Evolutionary conservation across 176 grass and related monocot species (phyloP), one percentile per base, ranked within the genome.

Genomic region (Lolium multiflorum): DNA sequence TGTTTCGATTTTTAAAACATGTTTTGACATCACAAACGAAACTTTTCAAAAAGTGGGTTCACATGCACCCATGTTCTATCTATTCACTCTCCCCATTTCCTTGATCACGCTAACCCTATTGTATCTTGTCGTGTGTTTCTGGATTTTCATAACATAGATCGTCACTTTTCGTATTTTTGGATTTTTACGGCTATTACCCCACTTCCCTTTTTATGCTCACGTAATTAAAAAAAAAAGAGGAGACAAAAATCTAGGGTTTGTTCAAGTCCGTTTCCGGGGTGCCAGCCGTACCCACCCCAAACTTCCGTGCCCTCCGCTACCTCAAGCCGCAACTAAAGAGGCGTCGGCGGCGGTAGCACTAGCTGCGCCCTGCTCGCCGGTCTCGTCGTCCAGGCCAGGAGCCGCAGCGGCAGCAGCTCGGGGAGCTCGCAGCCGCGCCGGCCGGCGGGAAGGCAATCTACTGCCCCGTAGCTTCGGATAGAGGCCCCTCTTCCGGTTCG

Each of bases 171-270:
- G 31, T 3, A 35, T 3, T 35, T 35, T 35, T 35, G 2, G 31
- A 35, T 35, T 35, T 35, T 35, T 35, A 35, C 31, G 31, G 31
- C 31, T 35, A 35, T 35, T 35, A 35, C 31, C 31, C 31, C 31
- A 35, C 31, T 63, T 43, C 20, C 68, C n/a, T 35, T 8, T n/a
- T 44, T 76, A 4, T 16, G 21, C 57, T 81, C 43, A 11, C 31
- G 28, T 51, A 14, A 51, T 51, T 20, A 47, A n/a, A 5, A 14
- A 38, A 11, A 10, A 35, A 56, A 4, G 5, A 14, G 6, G 17
- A 57, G 12, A 24, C 20, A 69, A 76, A 70, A 79, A n/a, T 68
- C 86, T 83, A 83, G 86, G 80, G 80, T 83, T 88, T 58, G 72
- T 82, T 77, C 72, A 52, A 11, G 76, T 77, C 50, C 86, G 47